Evolutionary conservation across 768 basidiomycete genomes (phyloP), one percentile per base, ranked within the genome.

Genomic region (Pisolithus marmoratus): DNA sequence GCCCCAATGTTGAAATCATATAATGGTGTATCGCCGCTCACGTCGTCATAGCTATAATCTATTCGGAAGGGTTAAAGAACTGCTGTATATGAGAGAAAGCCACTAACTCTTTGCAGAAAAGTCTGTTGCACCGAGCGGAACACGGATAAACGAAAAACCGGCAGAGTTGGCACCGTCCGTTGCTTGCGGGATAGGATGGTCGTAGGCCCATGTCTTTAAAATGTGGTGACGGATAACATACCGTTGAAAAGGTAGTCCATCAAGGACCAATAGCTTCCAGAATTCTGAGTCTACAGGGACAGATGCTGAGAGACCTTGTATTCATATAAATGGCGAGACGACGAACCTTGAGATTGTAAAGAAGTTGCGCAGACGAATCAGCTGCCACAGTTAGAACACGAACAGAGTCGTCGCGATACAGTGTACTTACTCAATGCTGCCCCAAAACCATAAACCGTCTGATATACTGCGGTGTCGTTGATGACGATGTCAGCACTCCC

Each of bases 61-160:
- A 48, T 27, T 27, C 40, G 29, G 14, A n/a, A 37, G 24, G 2
- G 7, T 43, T 40, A 48, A 20, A 61, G 27, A 19, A 11, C 4
- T 14, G 14, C 34, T 31, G 34, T n/a, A n/a, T 46, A 12, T 37
- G 48, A 8, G 12, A 8, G n/a, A 22, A 19, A 20, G 14, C 29
- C 27, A n/a, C 74, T 42, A 52, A 84, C 85, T 56, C 3, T 58
- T 71, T 3, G 77, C 69, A 11, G 87, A 87, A 60, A 89, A 89
- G 65, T 89, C 87, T 3, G 84, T 78, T 4, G 87, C 83, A 14
- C 87, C 87, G 15, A 90, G 73, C 0, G 87, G 79, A 37, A 89
- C 72, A 9, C 87, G 79, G 46, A 90, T 67, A 58, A 84, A 85
- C 40, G 80, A 82, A 48, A 90, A 67, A 1, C 86, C 87, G 24